Base-by-base conservation (phyloP, 2,329 filamentous ascomycete genomes). In the Sporothrix luriei region DNA sequence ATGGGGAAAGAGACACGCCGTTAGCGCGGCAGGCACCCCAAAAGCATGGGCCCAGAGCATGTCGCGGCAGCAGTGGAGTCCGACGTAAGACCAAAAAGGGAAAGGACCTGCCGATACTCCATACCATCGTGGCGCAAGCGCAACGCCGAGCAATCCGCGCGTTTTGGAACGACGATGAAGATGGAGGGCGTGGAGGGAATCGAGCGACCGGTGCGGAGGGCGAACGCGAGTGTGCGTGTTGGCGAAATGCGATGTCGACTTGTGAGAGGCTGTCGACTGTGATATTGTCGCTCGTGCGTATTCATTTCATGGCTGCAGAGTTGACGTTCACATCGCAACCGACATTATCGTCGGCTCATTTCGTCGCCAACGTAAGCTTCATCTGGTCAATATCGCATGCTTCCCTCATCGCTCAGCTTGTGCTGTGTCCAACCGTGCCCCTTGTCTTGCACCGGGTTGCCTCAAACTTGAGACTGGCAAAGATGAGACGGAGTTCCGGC, bases 401-500 rank as follows among this genome's bases (percentile, higher is more conserved):
- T 43, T 43, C 16, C n/a, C 9, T 11, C 21, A 3, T 43, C 9
- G 33, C 29, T 11, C 21, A 46, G 43, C 9, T 38, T 29, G 40
- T 48, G 29, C 9, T 40, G 21, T 46, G 4, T 61, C 10, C 38
- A n/a, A 2, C 24, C 10, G 29, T 11, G 2, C 16, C 26, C 26
- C 24, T 65, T 21, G 43, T 43, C 62, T 65, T 65, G 38, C 62
- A 19, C 43, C 54, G 26, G 66, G 52, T 54, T 54, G 66, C 66
- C 52, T 68, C 66, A 61, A 29, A 68, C 52, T 51, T 49, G 54
- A 59, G 24, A 51, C 66, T 49, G 46, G 19, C 61, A 49, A 55
- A 66, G 64, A 55, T 66, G 64, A 66, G 64, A 66, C 64, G 64
- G 64, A 66, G 40, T 38, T 48, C 48, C 49, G 57, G n/a, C 14